These are phyloP conservation scores for Sporopachydermia quercuum DNA, from an alignment of 805 yeast genomes.

Conservation along the genomic window DNA sequence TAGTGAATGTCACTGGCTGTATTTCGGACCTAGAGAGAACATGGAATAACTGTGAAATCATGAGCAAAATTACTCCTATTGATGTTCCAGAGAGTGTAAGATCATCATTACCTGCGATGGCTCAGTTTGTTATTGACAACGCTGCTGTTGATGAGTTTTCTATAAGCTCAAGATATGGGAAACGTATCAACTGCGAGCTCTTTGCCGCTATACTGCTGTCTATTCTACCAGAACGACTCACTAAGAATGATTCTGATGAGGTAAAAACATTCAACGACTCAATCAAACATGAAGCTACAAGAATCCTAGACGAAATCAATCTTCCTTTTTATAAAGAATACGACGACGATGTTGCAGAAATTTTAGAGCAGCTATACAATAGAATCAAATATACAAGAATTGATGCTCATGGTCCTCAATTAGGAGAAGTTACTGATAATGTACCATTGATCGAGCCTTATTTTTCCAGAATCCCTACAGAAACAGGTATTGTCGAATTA, in stretches of 20 bases:
- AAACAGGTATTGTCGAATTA: conserved; percentile 24
- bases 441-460: conserved; percentile 73
- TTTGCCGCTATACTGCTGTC: conserved; percentile 36
- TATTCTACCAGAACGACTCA: conserved; percentile 7
- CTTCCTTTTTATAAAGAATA: conserved; percentile 54
- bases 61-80: conserved; percentile 16
- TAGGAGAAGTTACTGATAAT: conserved; percentile 45
- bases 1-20: conserved; percentile 37
- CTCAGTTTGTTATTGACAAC: conserved; percentile 29
- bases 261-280: no score
- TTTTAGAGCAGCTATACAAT: conserved; percentile 55
- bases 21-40: conserved; percentile 18
- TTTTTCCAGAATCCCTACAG: conserved; percentile 57
- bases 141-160: conserved; percentile 31
- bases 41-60: conserved; percentile 8
- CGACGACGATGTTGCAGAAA: conserved; percentile 56
- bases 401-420: conserved; percentile 67
- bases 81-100: conserved; percentile 31
- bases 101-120: conserved; percentile 26
- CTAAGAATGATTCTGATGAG: conserved; percentile 17
- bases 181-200: conserved; percentile 33
- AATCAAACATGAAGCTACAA: conserved; percentile 27
- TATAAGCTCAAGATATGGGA: conserved; percentile 34
- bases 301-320: conserved; percentile 65
- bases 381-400: conserved; percentile 65